phyloP scores from a whole-genome alignment of 2,329 filamentous ascomycete species.

The Leptoxyphium fumago region DNA sequence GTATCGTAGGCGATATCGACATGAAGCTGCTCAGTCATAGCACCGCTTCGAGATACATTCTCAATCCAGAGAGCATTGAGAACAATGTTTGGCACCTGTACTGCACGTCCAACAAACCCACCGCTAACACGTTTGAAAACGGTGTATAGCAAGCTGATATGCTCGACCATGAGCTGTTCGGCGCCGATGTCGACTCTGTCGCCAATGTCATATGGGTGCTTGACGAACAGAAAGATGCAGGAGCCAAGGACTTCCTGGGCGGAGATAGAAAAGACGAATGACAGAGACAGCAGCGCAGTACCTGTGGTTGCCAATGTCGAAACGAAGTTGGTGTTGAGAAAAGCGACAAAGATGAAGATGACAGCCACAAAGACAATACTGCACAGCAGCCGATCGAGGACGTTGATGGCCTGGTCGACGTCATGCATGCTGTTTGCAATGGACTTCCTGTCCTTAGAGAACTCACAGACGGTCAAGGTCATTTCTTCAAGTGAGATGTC shows the following conservation, averaged over 20 bases:
- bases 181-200: conserved; percentile 74
- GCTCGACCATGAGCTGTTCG: conserved; percentile 67
- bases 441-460: conserved; percentile 73
- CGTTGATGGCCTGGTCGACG: conserved; percentile 83
- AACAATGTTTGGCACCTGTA: conserved; percentile 77
- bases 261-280: conserved; percentile 87
- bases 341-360: conserved; percentile 51
- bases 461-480: conserved; percentile 71
- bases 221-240: conserved; percentile 97
- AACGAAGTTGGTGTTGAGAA: conserved; percentile 74
- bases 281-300: conserved; percentile 84
- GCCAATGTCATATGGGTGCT: conserved; percentile 92
- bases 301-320: conserved; percentile 79
- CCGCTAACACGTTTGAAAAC: conserved; percentile 75
- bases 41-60: conserved; percentile 78
- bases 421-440: conserved; percentile 93
- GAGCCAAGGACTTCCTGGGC: conserved; percentile 93
- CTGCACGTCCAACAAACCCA: conserved; percentile 48
- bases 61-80: conserved; percentile 91
- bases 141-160: conserved; percentile 86
- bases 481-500: conserved; percentile 94
- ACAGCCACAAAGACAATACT: conserved; percentile 68
- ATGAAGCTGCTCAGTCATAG: conserved; percentile 75
- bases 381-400: conserved; percentile 74
- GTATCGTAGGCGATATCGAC: conserved; percentile 78